These are phyloP conservation scores for Cornus suecica DNA, from an alignment of 148 eudicot genomes.

Conservation along the genomic window DNA sequence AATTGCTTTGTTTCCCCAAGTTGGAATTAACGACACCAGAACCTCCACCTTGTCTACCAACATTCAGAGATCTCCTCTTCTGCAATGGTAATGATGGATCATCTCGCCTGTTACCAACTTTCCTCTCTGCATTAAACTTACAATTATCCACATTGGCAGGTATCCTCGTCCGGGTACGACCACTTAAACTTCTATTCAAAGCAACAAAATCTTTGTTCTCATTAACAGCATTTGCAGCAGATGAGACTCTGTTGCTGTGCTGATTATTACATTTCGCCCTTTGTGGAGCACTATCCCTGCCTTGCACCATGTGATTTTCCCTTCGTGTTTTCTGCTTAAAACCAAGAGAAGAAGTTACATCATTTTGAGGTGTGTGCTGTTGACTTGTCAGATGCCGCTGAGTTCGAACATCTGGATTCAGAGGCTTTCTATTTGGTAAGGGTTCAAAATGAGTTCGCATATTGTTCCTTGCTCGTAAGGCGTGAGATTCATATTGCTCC, in stretches of 20 bases:
- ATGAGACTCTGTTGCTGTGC: slow-evolving; percentile 33
- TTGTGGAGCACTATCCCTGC: slow-evolving; percentile 37
- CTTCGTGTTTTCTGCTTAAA: slow-evolving; percentile 31
- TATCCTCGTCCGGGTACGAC: slow-evolving; percentile 21
- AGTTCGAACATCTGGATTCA: slow-evolving; percentile 13
- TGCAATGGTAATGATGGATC: slow-evolving; percentile 37
- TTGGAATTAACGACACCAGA: slow-evolving; percentile 27
- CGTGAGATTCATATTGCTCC: slow-evolving; percentile 7
- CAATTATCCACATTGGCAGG: slow-evolving; percentile 37
- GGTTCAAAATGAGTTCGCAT: background rate
- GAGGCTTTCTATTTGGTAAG: background rate
- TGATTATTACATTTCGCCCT: slow-evolving; percentile 29
- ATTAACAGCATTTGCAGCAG: slow-evolving; percentile 26
- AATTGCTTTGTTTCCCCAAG: slow-evolving; percentile 30
- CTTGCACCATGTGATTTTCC: slow-evolving; percentile 32
- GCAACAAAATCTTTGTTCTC: slow-evolving; percentile 48
- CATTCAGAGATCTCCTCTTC: slow-evolving; percentile 50
- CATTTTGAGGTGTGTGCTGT: slow-evolving; percentile 39
- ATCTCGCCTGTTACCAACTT: slow-evolving; percentile 29
- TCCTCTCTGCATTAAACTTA: slow-evolving; percentile 33
- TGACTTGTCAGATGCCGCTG: slow-evolving; percentile 28
- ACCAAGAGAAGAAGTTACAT: slow-evolving; percentile 22
- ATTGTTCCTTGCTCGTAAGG: slow-evolving; percentile 6
- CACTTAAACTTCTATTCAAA: slow-evolving; percentile 36
- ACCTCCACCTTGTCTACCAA: slow-evolving; percentile 37